These are phyloP conservation scores for Leccinum solheimii DNA, from an alignment of 1,284 basidiomycete genomes.

Conservation along the genomic window DNA sequence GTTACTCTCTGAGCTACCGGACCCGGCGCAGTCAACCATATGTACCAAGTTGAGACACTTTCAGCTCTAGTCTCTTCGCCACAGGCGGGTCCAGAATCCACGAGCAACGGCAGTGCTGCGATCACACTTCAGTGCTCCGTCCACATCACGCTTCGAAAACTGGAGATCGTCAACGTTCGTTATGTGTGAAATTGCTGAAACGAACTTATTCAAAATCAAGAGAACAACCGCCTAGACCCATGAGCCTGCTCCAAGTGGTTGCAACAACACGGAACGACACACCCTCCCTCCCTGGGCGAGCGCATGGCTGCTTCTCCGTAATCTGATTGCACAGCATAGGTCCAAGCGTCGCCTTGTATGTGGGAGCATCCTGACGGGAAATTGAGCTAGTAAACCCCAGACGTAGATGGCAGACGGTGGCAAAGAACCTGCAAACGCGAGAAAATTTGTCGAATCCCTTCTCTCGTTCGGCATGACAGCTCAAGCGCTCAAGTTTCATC, in stretches of 20 bases:
- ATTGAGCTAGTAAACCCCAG: no score
- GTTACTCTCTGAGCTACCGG: no score
- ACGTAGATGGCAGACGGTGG: background rate
- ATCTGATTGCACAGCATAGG: background rate
- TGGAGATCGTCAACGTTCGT: no score
- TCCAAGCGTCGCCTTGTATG: background rate
- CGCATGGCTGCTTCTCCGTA: background rate
- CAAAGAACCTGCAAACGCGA: background rate
- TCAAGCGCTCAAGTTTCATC: background rate
- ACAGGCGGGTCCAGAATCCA: background rate
- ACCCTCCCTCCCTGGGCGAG: background rate
- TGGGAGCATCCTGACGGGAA: background rate
- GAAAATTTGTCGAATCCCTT: background rate
- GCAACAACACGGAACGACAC: background rate
- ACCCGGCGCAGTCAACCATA: no score
- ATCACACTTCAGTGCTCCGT: background rate
- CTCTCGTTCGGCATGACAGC: background rate
- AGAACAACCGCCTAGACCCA: background rate
- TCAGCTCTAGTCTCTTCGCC: background rate
- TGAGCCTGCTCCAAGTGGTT: background rate
- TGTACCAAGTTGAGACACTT: background rate
- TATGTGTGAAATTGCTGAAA: background rate
- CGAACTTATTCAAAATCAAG: background rate
- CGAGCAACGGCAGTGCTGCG: background rate
- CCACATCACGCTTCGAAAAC: background rate